Conservation (phyloP, 2,329 filamentous ascomycete genomes). For the Incumbomyces delicatus region DNA sequence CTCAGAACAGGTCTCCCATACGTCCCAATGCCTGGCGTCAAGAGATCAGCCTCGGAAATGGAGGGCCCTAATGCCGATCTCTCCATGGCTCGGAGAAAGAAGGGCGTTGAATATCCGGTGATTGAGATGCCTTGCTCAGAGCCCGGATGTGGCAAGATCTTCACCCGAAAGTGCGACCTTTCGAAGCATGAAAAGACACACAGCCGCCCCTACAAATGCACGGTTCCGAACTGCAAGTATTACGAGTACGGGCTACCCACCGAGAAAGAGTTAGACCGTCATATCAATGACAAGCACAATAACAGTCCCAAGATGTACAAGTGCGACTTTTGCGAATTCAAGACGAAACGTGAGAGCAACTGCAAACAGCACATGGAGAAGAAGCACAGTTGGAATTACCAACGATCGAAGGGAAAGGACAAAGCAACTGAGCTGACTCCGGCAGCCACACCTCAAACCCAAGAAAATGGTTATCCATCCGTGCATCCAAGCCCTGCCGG, state of each 20-base stretch:
- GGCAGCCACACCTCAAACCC: slow-evolving; percentile 49
- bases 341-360: slow-evolving; percentile 91
- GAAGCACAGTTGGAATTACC: slow-evolving; percentile 80
- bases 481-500: slow-evolving; percentile 13
- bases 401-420: slow-evolving; percentile 85
- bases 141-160: slow-evolving; percentile 73
- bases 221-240: slow-evolving; percentile 75
- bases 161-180: slow-evolving; percentile 92
- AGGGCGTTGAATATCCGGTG: slow-evolving; percentile 78
- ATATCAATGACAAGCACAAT: slow-evolving; percentile 94
- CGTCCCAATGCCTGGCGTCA: slow-evolving; percentile 39
- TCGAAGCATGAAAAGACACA: slow-evolving; percentile 99
- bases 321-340: slow-evolving; percentile 84
- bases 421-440: slow-evolving; percentile 40
- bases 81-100: slow-evolving; percentile 92
- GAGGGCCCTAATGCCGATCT: slow-evolving; percentile 72
- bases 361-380: slow-evolving; percentile 99
- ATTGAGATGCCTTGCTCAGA: slow-evolving; percentile 71
- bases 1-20: slow-evolving; percentile 61
- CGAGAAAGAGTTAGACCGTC: slow-evolving; percentile 92
- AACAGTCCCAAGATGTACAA: slow-evolving; percentile 67
- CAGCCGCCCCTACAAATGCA: slow-evolving; percentile 91
- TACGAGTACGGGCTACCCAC: slow-evolving; percentile 86
- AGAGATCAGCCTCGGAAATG: slow-evolving; percentile 49
- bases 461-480: slow-evolving; percentile 35